Evolutionary conservation across 345 rosid genomes (phyloP), one percentile per base, ranked within the genome.

Genomic region (Citrus reticulata): DNA sequence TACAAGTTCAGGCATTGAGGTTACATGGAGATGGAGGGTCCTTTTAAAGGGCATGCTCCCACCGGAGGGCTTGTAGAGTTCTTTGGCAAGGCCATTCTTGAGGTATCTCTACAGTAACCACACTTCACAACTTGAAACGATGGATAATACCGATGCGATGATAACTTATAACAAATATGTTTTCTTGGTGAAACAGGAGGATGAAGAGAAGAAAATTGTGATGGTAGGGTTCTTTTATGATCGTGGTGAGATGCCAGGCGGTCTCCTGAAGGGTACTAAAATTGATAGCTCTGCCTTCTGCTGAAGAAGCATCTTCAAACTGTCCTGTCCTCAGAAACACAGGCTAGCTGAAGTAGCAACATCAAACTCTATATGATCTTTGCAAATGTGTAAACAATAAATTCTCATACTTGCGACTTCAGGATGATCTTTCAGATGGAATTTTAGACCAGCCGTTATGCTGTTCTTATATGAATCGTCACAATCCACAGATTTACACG

Each of bases 1-100:
- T 91, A 84, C 88, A 91, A 91, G 88, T 90, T 91, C 88, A 87
- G 95, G 81, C 93, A 90, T 83, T 90, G 95, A 91, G 95, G 89
- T 27, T 84, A 82, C 58, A 87, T 80, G 92, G 95, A 88, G 72
- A 86, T 80, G 92, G 95, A 88, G 72, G 95, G 95, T 59, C 93
- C 95, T 73, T 91, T 32, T 32, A 91, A 89, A 78, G 92, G 91
- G 37, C 81, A 86, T 61, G 82, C 88, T 22, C 90, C 94, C 1
- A 89, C 92, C 0, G 91, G 88, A 4, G 88, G 88, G 42, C 9
- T 85, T 72, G 86, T 85, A 0, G 76, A 88, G 65, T 34, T 86
- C 59, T 77, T n/a, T 22, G 91, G 88, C 49, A 83, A 81, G 27
- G 68, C 80, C 16, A 77, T 89, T n/a, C 84, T 86, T 63, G 51